These are phyloP conservation scores for Lophiotrema nucula DNA, from an alignment of 495 filamentous ascomycete genomes.

Conservation along the genomic window DNA sequence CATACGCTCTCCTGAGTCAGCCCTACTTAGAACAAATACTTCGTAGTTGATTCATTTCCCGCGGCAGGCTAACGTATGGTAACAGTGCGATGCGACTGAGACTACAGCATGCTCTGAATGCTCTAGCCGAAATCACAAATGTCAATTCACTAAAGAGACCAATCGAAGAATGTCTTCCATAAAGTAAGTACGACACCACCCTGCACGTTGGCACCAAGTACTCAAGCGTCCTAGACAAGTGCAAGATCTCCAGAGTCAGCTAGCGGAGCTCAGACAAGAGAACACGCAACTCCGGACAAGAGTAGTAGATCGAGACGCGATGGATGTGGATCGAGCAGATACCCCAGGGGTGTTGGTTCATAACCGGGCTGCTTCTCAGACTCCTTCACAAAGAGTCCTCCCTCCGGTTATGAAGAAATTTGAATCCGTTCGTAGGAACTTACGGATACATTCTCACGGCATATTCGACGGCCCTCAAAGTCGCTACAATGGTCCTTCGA, in stretches of 20 bases:
- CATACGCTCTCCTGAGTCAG: no score
- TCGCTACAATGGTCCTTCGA: no score
- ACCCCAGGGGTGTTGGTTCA: conserved; percentile 57
- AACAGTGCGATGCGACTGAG: conserved; percentile 96
- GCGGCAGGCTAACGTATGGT: no score
- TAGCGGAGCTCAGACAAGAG: conserved; percentile 70
- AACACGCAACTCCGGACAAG: conserved; percentile 67
- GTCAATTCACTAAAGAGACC: conserved; percentile 98
- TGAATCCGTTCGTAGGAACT: conserved; percentile 66
- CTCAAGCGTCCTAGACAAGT: conserved; percentile 61
- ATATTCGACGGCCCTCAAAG: conserved; percentile 65
- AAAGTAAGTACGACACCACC: conserved; percentile 57
- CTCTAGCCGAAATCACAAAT: conserved; percentile 89
- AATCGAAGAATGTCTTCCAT: conserved; percentile 99
- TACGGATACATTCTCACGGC: conserved; percentile 71
- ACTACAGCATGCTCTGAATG: conserved; percentile 95
- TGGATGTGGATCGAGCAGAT: conserved; percentile 57
- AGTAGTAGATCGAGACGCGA: conserved; percentile 43
- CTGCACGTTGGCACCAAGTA: background rate
- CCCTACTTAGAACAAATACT: no score
- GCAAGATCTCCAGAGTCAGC: conserved; percentile 92
- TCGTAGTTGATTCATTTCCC: no score
- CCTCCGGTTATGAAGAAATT: conserved; percentile 65
- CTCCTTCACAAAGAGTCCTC: background rate
- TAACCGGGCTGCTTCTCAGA: conserved; percentile 46